Percentiles rank a stretch among this genome's conserved stretches.
Conservation (phyloP, 1,284 basidiomycete species). For the Hortiboletus rubellus region DNA sequence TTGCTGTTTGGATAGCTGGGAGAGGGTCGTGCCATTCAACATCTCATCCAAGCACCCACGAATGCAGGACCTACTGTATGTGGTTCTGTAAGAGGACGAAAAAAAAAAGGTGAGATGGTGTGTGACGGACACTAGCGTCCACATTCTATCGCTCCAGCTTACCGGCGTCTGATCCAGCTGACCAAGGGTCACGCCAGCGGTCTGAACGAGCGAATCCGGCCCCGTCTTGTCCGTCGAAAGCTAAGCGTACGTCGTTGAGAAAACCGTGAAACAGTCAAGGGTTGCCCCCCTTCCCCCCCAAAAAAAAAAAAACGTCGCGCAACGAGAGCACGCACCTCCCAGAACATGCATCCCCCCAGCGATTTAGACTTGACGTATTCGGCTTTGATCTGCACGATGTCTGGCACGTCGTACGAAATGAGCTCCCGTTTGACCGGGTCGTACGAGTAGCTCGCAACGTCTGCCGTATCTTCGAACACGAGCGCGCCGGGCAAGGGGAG, state of each 20-base stretch:
- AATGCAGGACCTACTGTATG: slow-evolving; percentile 45
- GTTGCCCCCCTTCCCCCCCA: too few relatives aligned
- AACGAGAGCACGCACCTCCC: slow-evolving; percentile 55
- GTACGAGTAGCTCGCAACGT: slow-evolving; percentile 81
- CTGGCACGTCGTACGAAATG: slow-evolving; percentile 82
- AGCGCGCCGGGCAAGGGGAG: slow-evolving; percentile 68
- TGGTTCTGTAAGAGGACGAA: slow-evolving; percentile 54
- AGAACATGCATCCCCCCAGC: slow-evolving; percentile 80
- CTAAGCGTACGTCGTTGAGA: slow-evolving; percentile 26
- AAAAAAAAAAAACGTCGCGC: too few relatives aligned
- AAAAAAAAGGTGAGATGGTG: background rate
- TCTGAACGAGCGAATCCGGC: slow-evolving; percentile 54
- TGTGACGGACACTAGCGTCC: background rate
- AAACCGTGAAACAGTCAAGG: background rate
- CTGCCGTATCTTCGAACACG: slow-evolving; percentile 69
- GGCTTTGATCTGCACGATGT: slow-evolving; percentile 72
- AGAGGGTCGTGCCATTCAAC: background rate
- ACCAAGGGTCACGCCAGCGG: slow-evolving; percentile 49
- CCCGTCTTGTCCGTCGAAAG: slow-evolving; percentile 66
- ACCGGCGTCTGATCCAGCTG: slow-evolving; percentile 56
- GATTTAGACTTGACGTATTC: slow-evolving; percentile 68
- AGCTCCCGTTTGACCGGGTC: slow-evolving; percentile 61
- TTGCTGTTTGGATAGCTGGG: slow-evolving; percentile 62
- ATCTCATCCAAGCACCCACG: background rate
- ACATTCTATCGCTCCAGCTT: background rate